These are phyloP conservation scores for Orobanche coerulescens DNA, from an alignment of 257 asterid genomes.

Conservation along the genomic window DNA sequence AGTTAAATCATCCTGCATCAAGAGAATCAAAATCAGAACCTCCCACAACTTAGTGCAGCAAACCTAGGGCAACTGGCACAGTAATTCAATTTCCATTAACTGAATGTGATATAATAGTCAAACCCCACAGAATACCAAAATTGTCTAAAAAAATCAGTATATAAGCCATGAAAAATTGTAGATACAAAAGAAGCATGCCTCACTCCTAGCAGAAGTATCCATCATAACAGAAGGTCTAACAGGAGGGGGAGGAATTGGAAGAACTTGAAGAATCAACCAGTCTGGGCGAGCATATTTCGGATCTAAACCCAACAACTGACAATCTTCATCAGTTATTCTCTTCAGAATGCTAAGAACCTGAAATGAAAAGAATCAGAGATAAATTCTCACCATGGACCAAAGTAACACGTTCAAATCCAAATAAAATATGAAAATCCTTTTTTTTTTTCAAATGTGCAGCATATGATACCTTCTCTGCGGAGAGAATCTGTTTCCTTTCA, in stretches of 20 bases:
- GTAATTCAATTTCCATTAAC: background rate
- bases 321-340: constrained; percentile 91
- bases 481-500: constrained; percentile 75
- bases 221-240: constrained; percentile 99
- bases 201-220: constrained; percentile 99
- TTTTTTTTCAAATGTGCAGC: background rate
- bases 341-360: constrained; percentile 92
- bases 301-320: constrained; percentile 63
- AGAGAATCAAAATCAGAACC: constrained; percentile 24
- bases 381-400: constrained; percentile 10
- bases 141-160: constrained; percentile 3
- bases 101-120: constrained; percentile 13
- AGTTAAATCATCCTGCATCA: constrained; percentile 90
- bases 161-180: constrained; percentile 6
- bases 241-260: constrained; percentile 98
- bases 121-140: constrained; percentile 15
- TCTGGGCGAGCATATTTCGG: constrained; percentile 98
- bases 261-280: constrained; percentile 99
- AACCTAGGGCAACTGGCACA: background rate
- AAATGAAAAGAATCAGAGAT: constrained; percentile 13
- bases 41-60: background rate
- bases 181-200: constrained; percentile 45
- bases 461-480: constrained; percentile 75
- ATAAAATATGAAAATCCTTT: background rate
- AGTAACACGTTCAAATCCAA: background rate